Evolutionary conservation across 306 rosid species (phyloP), one percentile per base, ranked within the genome.

Genomic region (Lathyrus aphaca): DNA sequence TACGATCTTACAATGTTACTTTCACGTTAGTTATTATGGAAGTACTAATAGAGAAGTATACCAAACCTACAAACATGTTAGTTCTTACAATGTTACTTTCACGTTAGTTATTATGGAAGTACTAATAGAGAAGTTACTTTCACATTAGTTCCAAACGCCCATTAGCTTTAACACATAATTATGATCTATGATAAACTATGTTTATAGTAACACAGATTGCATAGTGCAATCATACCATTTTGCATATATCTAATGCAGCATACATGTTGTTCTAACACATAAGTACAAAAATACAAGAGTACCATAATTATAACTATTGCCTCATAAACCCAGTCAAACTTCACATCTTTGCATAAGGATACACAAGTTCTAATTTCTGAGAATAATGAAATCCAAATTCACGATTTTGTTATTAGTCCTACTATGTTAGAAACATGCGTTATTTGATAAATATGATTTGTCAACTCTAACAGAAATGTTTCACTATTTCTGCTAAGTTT

Each of bases 311-410:
- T 6, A 15, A 45, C 14, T 4, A 44, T 44, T 65, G 50, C 43
- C 67, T 2, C 17, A 53, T 5, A n/a, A 49, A 45, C 48, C 18
- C 56, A 11, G 27, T 48, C 10, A 39, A 56, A 69, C 53, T 71
- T 71, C 49, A 44, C 25, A 32, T 43, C 5, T 12, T 50, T 59
- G 68, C 10, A 42, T 35, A 50, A 19, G 64, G 57, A 43, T 68
- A 43, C 54, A 70, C 3, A 4, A 38, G 32, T 57, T 42, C 38
- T 57, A 49, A n/a, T 48, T 64, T 67, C 19, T 4, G 53, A 50
- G 32, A 57, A 65, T 57, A 37, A 43, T 13, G 63, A 49, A 56
- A 80, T 54, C 45, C 63, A 64, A 32, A 50, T 30, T 23, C 19
- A 43, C 8, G 65, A 29, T 21, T 50, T 11, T 23, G 50, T 57